A percentile compares a stretch with the other conserved stretches of the same genome.
These are phyloP conservation scores for Zygosaccharomyces kombuchaensis DNA, from an alignment of 805 yeast genomes.

Conservation along the genomic window DNA sequence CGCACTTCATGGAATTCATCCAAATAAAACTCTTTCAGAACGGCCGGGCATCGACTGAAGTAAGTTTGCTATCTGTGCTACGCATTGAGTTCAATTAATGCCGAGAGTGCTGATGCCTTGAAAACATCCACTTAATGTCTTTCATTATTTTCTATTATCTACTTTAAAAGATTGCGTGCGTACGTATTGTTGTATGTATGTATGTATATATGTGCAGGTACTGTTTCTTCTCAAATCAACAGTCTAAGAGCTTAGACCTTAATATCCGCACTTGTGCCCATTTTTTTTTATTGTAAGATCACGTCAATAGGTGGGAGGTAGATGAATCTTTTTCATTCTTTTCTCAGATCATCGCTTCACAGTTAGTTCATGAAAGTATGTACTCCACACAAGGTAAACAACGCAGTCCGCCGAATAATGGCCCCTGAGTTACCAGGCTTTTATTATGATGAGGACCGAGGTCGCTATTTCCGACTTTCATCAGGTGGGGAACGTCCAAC, in stretches of 20 bases:
- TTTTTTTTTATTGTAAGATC: no score
- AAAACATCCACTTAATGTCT: neutral
- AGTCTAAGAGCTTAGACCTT: neutral
- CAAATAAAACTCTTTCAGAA: neutral
- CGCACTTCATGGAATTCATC: neutral
- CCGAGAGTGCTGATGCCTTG: slow-evolving; percentile 2
- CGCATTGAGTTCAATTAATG: neutral
- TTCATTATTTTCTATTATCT: slow-evolving; percentile 1
- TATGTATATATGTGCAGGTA: slow-evolving; percentile 4
- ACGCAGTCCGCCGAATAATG: neutral
- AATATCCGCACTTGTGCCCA: no score
- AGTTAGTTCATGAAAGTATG: no score
- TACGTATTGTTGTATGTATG: neutral
- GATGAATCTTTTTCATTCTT: no score
- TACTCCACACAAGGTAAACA: neutral
- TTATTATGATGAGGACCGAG: slow-evolving; percentile 24
- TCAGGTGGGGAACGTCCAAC: slow-evolving; percentile 2
- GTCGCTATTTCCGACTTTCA: slow-evolving; percentile 23
- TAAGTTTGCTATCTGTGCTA: neutral
- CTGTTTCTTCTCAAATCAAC: neutral
- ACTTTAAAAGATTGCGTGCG: neutral
- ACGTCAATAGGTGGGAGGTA: no score
- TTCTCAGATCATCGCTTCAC: no score
- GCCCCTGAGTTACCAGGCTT: slow-evolving; percentile 29
- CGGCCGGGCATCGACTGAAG: neutral